phyloP scores from a whole-genome alignment of 495 filamentous ascomycete genomes.

The Staphylotrichum longicolle region DNA sequence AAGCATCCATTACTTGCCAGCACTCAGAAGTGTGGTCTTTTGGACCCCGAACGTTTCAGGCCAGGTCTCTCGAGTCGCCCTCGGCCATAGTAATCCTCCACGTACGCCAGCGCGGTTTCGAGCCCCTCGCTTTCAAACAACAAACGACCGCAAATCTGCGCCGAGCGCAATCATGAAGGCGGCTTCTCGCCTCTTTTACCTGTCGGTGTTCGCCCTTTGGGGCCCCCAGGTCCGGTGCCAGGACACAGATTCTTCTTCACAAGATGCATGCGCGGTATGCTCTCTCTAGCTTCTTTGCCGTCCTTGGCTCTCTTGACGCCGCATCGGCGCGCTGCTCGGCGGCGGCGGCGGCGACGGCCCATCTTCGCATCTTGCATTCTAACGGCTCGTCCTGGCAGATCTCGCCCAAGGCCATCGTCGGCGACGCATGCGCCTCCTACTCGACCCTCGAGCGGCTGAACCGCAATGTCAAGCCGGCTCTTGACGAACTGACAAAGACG shows the following conservation, averaged over 20 bases:
- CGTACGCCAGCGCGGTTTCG: neutral
- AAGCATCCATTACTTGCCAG: too few species aligned
- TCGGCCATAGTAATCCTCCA: neutral
- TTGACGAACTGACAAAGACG: constrained; percentile 75
- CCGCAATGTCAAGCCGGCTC: constrained; percentile 68
- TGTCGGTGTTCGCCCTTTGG: constrained; percentile 73
- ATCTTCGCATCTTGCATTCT: constrained; percentile 33
- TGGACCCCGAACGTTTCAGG: constrained; percentile 22
- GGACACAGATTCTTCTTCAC: constrained; percentile 23
- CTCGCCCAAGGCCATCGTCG: constrained; percentile 58
- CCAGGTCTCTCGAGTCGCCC: constrained; percentile 20
- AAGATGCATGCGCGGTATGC: constrained; percentile 52
- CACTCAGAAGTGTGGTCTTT: neutral
- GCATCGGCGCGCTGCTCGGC: constrained; percentile 20
- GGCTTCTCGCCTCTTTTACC: constrained; percentile 66
- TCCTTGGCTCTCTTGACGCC: constrained; percentile 22
- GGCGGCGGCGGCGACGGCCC: constrained; percentile 26
- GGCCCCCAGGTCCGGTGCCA: constrained; percentile 49
- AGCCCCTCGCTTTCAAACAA: too few species aligned
- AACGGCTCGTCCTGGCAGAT: constrained; percentile 48
- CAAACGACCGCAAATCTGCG: neutral
- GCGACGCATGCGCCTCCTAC: constrained; percentile 92
- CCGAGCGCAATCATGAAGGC: constrained; percentile 57
- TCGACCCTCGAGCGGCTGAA: constrained; percentile 84
- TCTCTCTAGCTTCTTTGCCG: constrained; percentile 25